Conservation (phyloP, 495 filamentous ascomycete genomes). For the Neurospora pannonica region DNA sequence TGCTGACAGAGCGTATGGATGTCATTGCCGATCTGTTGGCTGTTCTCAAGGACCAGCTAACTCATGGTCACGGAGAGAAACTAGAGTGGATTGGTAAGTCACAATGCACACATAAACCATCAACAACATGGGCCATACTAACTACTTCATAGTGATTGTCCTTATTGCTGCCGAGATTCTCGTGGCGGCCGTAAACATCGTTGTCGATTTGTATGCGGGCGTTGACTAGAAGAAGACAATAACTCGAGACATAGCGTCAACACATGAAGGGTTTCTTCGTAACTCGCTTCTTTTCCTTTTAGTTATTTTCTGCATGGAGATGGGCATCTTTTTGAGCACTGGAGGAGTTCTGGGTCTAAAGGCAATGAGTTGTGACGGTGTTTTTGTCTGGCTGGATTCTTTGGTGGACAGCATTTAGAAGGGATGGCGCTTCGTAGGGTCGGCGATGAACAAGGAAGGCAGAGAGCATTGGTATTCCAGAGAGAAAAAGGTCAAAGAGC, state of each 20-base stretch:
- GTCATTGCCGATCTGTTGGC: slow-evolving; percentile 92
- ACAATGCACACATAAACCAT: background rate
- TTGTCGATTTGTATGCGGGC: slow-evolving; percentile 88
- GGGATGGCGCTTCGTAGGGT: background rate
- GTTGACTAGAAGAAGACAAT: slow-evolving; percentile 42
- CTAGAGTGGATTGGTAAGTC: slow-evolving; percentile 87
- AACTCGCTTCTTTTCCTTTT: background rate
- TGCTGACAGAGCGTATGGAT: slow-evolving; percentile 81
- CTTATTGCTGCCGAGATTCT: slow-evolving; percentile 94
- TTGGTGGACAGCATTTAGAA: background rate
- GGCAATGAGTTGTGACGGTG: background rate
- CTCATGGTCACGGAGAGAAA: slow-evolving; percentile 91
- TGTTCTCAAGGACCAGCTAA: slow-evolving; percentile 92
- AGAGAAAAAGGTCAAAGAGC: background rate
- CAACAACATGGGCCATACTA: background rate
- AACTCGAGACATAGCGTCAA: background rate
- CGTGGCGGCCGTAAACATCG: slow-evolving; percentile 88
- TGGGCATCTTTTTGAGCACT: background rate
- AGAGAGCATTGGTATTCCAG: background rate
- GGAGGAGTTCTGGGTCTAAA: background rate
- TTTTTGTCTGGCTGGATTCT: background rate
- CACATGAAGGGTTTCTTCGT: background rate
- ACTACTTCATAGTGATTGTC: slow-evolving; percentile 60
- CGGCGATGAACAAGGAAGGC: background rate
- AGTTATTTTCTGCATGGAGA: background rate